phyloP scores from a whole-genome alignment of 2,329 filamentous ascomycete genomes.

The Calonectria pauciramosa region DNA sequence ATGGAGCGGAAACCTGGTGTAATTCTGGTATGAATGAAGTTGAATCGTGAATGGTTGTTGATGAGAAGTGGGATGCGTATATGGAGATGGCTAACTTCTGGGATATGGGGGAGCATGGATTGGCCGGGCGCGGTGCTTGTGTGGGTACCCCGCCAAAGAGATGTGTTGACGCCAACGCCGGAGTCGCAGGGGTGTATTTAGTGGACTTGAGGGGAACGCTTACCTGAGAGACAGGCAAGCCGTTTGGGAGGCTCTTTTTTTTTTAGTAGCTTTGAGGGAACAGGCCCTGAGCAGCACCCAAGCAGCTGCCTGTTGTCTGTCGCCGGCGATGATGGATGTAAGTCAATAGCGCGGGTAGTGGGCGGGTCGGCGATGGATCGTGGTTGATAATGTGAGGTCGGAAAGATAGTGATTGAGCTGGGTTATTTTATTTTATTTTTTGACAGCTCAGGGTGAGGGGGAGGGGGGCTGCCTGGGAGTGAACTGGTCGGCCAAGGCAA shows the following conservation, averaged over 20 bases:
- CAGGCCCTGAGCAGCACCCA: conserved; percentile 1
- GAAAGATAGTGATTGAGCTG: conserved; percentile 9
- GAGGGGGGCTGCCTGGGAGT: conserved; percentile 7
- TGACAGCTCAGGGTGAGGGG: conserved; percentile 12
- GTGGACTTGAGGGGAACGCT: conserved; percentile 11
- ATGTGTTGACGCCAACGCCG: conserved; percentile 18
- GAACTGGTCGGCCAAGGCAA: conserved; percentile 17
- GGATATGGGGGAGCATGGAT: conserved; percentile 48
- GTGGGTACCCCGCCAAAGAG: conserved; percentile 52
- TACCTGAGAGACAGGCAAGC: conserved; percentile 15
- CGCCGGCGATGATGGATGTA: neutral
- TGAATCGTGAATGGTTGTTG: conserved; percentile 34
- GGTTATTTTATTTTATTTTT: conserved; percentile 3
- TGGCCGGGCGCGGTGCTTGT: conserved; percentile 53
- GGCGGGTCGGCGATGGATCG: conserved; percentile 5
- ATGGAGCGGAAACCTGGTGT: conserved; percentile 28
- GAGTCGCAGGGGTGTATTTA: conserved; percentile 40
- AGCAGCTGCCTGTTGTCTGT: conserved; percentile 6
- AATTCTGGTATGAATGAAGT: conserved; percentile 23
- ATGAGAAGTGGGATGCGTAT: conserved; percentile 40
- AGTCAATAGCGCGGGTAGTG: conserved; percentile 1
- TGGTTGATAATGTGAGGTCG: neutral
- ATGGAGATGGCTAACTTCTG: conserved; percentile 41
- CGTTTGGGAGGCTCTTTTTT: conserved; percentile 7
- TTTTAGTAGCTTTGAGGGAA: conserved; percentile 1